Base-by-base conservation (phyloP, 2,329 filamentous ascomycete genomes). In the Nigrospora osmanthi region DNA sequence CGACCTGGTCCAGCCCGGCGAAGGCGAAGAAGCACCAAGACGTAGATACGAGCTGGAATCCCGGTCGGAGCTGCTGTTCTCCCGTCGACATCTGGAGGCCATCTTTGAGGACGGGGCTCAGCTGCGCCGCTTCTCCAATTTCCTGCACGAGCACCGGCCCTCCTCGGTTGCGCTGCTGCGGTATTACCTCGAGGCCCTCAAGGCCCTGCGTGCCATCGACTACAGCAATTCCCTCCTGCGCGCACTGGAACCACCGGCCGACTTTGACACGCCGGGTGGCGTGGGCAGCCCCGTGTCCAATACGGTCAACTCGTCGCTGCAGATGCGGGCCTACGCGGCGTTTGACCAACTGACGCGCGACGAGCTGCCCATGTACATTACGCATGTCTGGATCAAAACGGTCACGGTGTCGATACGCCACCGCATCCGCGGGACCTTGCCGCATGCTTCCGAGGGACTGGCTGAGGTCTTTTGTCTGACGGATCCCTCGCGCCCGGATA, bases 401-500 rank as follows among this genome's bases (percentile, higher is more conserved):
- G 84, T 86, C 13, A 85, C 79, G 54, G 64, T 77, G 13, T 85
- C 83, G 31, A 81, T 89, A 34, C 76, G 79, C 49, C 73, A 78
- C 49, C 73, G 83, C 19, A 79, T 89, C 28, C 83, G 80, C 1
- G 82, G 83, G 3, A 84, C 77, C 1, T 59, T 87, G 19, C 78
- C 84, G 2, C 67, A 85, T 38, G 75, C 83, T 11, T 85, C 83
- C 0, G 83, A 89, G 59, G 85, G 84, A 0, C 61, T 89, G 47
- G 85, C 83, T 0, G 85, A 89, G 58, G 83, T 87, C 0, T 89
- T 89, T 53, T 89, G 85, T 57, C 61, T 89, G 44, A 86, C 83
- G 0, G 86, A 89, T 58, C 84, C 85, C 6, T 85, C 82, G 2
- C 70, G 83, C 46, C 68, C 74, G 2, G 86, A 88, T 49, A 88